Conservation (phyloP, 2,329 filamentous ascomycete species). For the Sarocladium kiliense region DNA sequence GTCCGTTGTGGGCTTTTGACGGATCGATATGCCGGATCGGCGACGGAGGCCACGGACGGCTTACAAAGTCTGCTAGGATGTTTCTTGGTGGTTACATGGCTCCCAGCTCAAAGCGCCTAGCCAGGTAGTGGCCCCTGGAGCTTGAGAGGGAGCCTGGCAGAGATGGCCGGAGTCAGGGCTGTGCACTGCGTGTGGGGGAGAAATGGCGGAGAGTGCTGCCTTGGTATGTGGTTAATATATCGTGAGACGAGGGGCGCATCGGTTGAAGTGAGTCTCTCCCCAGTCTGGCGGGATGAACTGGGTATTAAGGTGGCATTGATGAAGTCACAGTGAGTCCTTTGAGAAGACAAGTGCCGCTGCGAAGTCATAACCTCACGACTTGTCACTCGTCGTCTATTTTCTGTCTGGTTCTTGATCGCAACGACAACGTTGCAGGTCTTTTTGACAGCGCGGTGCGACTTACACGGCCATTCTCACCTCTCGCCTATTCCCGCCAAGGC, state of each 20-base stretch:
- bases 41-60: background rate
- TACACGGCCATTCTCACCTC: background rate
- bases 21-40: conserved; percentile 7
- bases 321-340: background rate
- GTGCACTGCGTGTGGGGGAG: background rate
- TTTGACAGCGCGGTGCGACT: background rate
- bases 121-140: too few species aligned
- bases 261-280: background rate
- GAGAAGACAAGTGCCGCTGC: background rate
- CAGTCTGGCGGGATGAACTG: background rate
- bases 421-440: background rate
- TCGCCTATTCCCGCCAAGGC: background rate
- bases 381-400: background rate
- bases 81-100: background rate
- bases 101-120: background rate
- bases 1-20: background rate
- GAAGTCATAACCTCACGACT: background rate
- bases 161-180: background rate
- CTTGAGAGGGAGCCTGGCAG: background rate
- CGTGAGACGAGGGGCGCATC: conserved; percentile 7
- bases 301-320: background rate
- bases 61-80: background rate
- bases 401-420: background rate
- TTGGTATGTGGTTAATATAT: background rate
- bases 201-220: background rate